Evolutionary conservation across 2,329 filamentous ascomycete species (phyloP).

Genomic region (Ambrosiella beaveri): DNA sequence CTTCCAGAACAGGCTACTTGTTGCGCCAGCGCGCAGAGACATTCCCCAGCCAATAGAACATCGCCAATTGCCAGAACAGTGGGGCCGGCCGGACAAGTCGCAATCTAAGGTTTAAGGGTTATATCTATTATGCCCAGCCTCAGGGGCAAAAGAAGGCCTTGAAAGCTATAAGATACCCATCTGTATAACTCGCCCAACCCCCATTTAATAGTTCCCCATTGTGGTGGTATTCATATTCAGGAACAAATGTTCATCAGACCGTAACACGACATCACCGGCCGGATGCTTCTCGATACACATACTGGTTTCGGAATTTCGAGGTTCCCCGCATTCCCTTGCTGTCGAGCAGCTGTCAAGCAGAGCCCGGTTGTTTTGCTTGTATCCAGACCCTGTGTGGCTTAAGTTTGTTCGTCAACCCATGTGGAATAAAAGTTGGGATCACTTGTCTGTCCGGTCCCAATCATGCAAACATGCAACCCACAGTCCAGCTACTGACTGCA

Average conservation of each 20-base stretch:
- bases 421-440: not conserved
- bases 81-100: not conserved
- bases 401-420: not conserved
- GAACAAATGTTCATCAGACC: too few species aligned
- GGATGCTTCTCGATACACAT: too few species aligned
- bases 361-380: not conserved
- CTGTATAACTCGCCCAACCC: too few species aligned
- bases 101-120: not conserved
- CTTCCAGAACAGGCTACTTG: not conserved
- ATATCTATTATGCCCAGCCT: not conserved
- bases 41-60: not conserved
- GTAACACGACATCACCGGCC: too few species aligned
- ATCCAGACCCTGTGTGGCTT: not conserved
- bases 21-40: too few species aligned
- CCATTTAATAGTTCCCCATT: too few species aligned
- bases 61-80: not conserved
- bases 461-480: not conserved
- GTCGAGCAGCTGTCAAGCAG: too few species aligned
- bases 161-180: too few species aligned
- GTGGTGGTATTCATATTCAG: too few species aligned
- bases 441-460: not conserved
- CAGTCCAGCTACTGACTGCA: not conserved
- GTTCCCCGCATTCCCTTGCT: too few species aligned
- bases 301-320: too few species aligned
- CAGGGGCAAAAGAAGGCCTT: not conserved